These are phyloP conservation scores for Pulveroboletus sp. DNA, from an alignment of 768 basidiomycete species.

Conservation along the genomic window DNA sequence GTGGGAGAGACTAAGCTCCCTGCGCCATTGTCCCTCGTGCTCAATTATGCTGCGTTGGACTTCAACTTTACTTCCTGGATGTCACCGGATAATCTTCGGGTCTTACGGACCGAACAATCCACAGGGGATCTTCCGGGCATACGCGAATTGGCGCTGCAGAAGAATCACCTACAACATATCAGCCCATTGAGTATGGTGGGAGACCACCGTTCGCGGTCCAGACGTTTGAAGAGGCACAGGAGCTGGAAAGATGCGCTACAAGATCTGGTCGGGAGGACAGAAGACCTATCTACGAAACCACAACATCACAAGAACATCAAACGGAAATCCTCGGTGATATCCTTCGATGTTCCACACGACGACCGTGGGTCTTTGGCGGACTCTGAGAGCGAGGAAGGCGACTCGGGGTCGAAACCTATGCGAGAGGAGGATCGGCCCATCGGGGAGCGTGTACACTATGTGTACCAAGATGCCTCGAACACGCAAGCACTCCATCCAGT, in stretches of 20 bases:
- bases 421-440: constrained; percentile 75
- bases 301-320: constrained; percentile 22
- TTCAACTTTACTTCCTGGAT: constrained; percentile 99
- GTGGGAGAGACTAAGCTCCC: constrained; percentile 46
- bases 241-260: constrained; percentile 62
- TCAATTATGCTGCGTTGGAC: constrained; percentile 89
- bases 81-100: constrained; percentile 76
- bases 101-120: constrained; percentile 85
- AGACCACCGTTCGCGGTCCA: constrained; percentile 46
- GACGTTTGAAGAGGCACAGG: constrained; percentile 45
- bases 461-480: constrained; percentile 34
- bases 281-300: constrained; percentile 17
- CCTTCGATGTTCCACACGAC: constrained; percentile 26
- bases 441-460: constrained; percentile 65
- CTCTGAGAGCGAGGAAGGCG: constrained; percentile 47
- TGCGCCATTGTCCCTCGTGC: constrained; percentile 75
- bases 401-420: constrained; percentile 41
- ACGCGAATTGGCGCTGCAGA: constrained; percentile 67
- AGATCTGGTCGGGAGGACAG: constrained; percentile 42
- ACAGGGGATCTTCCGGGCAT: constrained; percentile 75
- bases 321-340: constrained; percentile 28
- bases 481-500: constrained; percentile 12
- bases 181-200: constrained; percentile 91
- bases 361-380: constrained; percentile 54
- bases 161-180: constrained; percentile 84